A percentile compares a stretch with the other conserved stretches of the same genome.
These are phyloP conservation scores for Adansonia madagascariensis DNA, from an alignment of 441 rosid genomes.

Conservation along the genomic window DNA sequence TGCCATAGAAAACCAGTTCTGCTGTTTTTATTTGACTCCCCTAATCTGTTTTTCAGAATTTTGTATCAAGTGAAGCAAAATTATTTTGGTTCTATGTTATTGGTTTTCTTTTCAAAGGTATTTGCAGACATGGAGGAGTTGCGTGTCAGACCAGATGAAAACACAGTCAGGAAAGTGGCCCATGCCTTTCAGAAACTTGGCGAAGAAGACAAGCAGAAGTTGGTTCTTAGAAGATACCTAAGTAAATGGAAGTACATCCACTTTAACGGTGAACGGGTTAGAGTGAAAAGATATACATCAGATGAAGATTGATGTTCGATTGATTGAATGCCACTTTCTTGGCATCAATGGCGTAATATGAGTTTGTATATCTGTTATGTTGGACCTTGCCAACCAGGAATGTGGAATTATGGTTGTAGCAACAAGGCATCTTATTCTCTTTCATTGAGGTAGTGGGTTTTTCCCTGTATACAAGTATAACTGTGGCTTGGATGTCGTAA, in stretches of 20 bases:
- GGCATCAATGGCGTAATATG: conserved; percentile 4
- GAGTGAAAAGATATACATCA: conserved; percentile 56
- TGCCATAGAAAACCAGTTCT: background rate
- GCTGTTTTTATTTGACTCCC: background rate
- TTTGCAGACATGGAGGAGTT: conserved; percentile 94
- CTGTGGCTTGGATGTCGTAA: background rate
- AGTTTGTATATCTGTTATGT: background rate
- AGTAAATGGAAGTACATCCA: conserved; percentile 71
- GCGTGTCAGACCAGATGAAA: conserved; percentile 78
- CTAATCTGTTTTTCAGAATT: background rate
- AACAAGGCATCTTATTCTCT: conserved; percentile 2
- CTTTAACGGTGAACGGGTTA: conserved; percentile 80
- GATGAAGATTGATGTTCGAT: conserved; percentile 31
- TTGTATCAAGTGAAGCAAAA: background rate
- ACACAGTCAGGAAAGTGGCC: conserved; percentile 64
- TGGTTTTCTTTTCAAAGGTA: conserved; percentile 44
- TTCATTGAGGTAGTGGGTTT: background rate
- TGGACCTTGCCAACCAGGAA: background rate
- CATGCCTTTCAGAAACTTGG: conserved; percentile 60
- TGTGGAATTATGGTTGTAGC: background rate
- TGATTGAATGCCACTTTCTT: background rate
- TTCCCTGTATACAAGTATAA: background rate
- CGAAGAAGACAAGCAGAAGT: conserved; percentile 56
- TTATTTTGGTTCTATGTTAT: conserved; percentile 4
- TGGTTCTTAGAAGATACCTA: conserved; percentile 61